phyloP scores from a whole-genome alignment of 2,329 filamentous ascomycete species.

The Mollisiaceae sp. region DNA sequence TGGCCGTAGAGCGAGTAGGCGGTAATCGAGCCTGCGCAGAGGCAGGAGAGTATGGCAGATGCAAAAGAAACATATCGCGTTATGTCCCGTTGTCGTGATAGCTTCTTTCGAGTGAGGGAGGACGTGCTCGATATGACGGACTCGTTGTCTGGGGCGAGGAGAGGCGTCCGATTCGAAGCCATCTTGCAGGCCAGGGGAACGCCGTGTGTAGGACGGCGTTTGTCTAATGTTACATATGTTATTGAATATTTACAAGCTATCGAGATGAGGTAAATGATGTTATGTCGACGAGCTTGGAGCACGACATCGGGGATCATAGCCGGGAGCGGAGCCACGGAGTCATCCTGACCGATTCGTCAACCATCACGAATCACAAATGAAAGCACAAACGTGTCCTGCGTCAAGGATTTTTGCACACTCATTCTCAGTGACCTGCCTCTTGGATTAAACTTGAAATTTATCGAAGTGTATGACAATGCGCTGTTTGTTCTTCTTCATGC shows the following conservation, averaged over 20 bases:
- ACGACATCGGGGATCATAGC: background rate
- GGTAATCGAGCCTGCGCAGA: conserved; percentile 90
- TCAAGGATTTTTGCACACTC: background rate
- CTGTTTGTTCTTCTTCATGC: background rate
- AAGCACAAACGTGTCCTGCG: background rate
- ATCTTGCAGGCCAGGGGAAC: conserved; percentile 20
- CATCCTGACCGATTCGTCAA: background rate
- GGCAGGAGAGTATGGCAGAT: conserved; percentile 59
- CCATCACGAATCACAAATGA: background rate
- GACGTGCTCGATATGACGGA: conserved; percentile 30
- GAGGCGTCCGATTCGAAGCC: conserved; percentile 33
- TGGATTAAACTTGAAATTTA: too few species aligned
- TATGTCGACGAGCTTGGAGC: background rate
- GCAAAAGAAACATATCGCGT: conserved; percentile 54
- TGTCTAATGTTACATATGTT: conserved; percentile 1
- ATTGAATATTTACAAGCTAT: background rate
- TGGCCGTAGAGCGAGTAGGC: conserved; percentile 94
- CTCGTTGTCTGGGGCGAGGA: conserved; percentile 31
- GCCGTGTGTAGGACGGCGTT: background rate
- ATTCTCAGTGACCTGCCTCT: background rate
- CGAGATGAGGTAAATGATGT: conserved; percentile 1
- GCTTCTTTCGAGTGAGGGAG: conserved; percentile 26
- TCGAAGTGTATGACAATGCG: too few species aligned
- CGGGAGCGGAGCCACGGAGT: background rate
- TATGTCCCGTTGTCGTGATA: conserved; percentile 33